A percentile compares a stretch with the other conserved stretches of the same genome.
Evolutionary conservation across 805 yeast species (phyloP).

Genomic region (Candida vaughaniae): DNA sequence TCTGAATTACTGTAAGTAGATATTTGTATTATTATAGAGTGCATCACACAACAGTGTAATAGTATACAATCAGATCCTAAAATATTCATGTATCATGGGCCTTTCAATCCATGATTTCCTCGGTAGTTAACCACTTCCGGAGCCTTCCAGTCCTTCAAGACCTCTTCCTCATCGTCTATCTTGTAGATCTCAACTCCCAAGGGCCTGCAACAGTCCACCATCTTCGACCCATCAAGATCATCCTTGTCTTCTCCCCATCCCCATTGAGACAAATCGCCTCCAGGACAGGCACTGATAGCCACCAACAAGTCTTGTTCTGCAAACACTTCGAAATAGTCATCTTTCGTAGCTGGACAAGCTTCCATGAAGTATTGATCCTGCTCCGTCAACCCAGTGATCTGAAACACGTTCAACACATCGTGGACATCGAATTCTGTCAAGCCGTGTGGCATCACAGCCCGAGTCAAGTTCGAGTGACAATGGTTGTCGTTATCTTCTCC

Average conservation of each 20-base stretch:
- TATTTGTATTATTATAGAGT: too few species aligned
- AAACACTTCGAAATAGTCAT: slow-evolving; percentile 64
- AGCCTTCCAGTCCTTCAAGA: slow-evolving; percentile 49
- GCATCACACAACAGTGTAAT: too few species aligned
- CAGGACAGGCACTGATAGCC: slow-evolving; percentile 68
- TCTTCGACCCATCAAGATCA: slow-evolving; percentile 44
- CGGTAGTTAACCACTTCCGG: slow-evolving; percentile 52
- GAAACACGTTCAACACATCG: slow-evolving; percentile 68
- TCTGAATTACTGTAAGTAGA: too few species aligned
- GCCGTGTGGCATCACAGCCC: slow-evolving; percentile 60
- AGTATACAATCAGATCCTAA: too few species aligned
- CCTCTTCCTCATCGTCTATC: slow-evolving; percentile 43
- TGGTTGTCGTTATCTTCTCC: slow-evolving; percentile 67
- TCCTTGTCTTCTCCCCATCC: slow-evolving; percentile 66
- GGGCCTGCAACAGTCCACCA: slow-evolving; percentile 64
- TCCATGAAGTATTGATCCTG: slow-evolving; percentile 70
- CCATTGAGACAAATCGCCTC: slow-evolving; percentile 68
- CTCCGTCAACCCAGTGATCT: slow-evolving; percentile 64
- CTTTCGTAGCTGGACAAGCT: slow-evolving; percentile 59
- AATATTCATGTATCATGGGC: too few species aligned
- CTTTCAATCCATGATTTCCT: slow-evolving; percentile 54
- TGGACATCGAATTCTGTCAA: slow-evolving; percentile 66
- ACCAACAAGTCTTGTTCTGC: slow-evolving; percentile 65
- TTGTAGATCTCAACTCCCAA: slow-evolving; percentile 60
- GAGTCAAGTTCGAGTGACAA: slow-evolving; percentile 62